These are phyloP conservation scores for Chrysoporthe puriensis DNA, from an alignment of 2,329 filamentous ascomycete genomes.

Conservation along the genomic window DNA sequence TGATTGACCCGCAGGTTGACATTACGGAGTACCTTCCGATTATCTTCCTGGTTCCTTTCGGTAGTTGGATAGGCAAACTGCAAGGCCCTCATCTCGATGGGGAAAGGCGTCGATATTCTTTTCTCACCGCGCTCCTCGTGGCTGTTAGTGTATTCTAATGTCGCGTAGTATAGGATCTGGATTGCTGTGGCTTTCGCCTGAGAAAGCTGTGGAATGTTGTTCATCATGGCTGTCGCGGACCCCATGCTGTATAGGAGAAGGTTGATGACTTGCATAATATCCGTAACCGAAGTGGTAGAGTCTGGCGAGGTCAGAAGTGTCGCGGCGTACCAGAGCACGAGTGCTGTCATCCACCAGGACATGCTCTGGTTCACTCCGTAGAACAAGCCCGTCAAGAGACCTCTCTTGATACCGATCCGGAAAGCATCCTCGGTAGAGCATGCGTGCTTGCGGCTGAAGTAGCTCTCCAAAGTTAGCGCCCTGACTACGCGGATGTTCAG, in stretches of 20 bases:
- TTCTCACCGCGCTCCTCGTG: slow-evolving; percentile 59
- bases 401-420: slow-evolving; percentile 66
- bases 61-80: slow-evolving; percentile 73
- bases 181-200: slow-evolving; percentile 73
- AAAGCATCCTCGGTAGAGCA: slow-evolving; percentile 56
- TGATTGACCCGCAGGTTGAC: slow-evolving; percentile 68
- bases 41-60: slow-evolving; percentile 39
- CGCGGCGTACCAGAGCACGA: slow-evolving; percentile 84
- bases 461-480: slow-evolving; percentile 71
- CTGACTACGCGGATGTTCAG: slow-evolving; percentile 79
- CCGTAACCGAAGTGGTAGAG: slow-evolving; percentile 51
- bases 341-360: slow-evolving; percentile 71
- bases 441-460: slow-evolving; percentile 69
- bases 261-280: slow-evolving; percentile 75
- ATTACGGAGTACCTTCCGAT: slow-evolving; percentile 56
- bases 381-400: slow-evolving; percentile 68
- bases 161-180: slow-evolving; percentile 71
- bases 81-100: slow-evolving; percentile 59
- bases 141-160: slow-evolving; percentile 57
- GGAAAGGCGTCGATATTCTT: slow-evolving; percentile 44
- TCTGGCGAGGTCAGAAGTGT: slow-evolving; percentile 59
- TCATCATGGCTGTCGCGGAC: slow-evolving; percentile 70
- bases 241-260: slow-evolving; percentile 83
- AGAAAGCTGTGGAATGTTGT: slow-evolving; percentile 79
- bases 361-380: slow-evolving; percentile 79